Evolutionary conservation across 2,329 filamentous ascomycete genomes (phyloP), one percentile per base, ranked within the genome.

Genomic region (Talaromyces sp.): DNA sequence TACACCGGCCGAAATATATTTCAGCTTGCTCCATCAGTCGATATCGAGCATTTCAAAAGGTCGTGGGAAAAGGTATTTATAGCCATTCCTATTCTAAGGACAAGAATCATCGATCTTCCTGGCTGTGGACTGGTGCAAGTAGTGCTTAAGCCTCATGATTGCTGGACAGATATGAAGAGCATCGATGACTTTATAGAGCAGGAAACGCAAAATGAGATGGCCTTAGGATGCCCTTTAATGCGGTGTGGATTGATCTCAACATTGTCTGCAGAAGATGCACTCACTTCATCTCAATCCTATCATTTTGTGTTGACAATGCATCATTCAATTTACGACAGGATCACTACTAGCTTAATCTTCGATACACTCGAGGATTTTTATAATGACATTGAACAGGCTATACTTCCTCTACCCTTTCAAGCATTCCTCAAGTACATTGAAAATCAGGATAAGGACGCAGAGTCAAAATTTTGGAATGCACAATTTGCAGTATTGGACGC

Each of bases 41-140:
- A 55, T 39, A 25, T 55, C 14, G 21, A 55, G 33, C n/a, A 18
- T 11, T 55, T 55, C n/a, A 18, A 23, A 44, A 44, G 35, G n/a
- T 21, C 35, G 8, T 42, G 56, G 56, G 37, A 58, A 33, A 28
- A 6, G 14, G 35, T 46, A 1, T 66, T 77, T 0, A 62, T 66
- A 5, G 70, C 70, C 5, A 68, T 70, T 16, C 72, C 76, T 5
- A 76, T 80, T 11, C 67, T 80, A n/a, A 74, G 78, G 5, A 80
- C 77, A 1, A 70, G 77, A 7, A 69, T 74, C 46, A 62, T 72
- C 14, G 65, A 69, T 21, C 63, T 64, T 73, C 72, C 54, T 8
- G 37, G 50, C 3, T 37, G 50, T 33, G 63, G 67, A 1, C 23
- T 67, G 16, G 28, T 68, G 16, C 70, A 74, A 42, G 67, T 71